Base-by-base conservation (phyloP, 2,329 filamentous ascomycete genomes). In the Albophoma yamanashiensis region DNA sequence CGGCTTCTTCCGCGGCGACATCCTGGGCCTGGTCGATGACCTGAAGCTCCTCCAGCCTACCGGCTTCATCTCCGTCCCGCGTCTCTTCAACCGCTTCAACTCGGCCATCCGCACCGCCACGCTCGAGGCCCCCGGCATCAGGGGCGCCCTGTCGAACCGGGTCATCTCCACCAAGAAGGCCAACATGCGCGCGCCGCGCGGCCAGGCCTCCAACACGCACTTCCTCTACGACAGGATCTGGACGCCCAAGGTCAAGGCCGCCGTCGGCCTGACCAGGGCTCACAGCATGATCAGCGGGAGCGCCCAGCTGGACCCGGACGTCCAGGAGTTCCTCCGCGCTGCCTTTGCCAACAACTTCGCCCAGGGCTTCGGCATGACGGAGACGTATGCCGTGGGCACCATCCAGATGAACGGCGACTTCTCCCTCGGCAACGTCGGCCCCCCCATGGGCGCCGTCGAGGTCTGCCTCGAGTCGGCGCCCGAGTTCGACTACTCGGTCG, bases 1-100 rank as follows among this genome's bases (percentile, higher is more conserved):
- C 67, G 94, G 93, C 15, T 99, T 93, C 74, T 99, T 97, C 82
- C 91, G 94, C 67, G 94, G 94, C 59, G 91, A 97, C 70, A 88
- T 97, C 63, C 71, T 89, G 15, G 89, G 89, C 64, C 79, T 99
- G 22, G 86, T 95, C 0, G 94, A 99, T 61, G 94, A 99, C 70
- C 75, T 99, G 76, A 96, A 97, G 78, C 73, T 91, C 45, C 80
- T 99, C 60, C 85, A 86, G 61, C 94, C 94, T 0, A 94, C 89
- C 15, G 82, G 82, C 14, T 91, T 99, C 73, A 86, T 89, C 67
- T 96, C 91, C 20, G 94, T 99, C 1, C 94, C 94, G 0, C 86
- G 94, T 63, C 82, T 99, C 14, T 97, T 86, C 80, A 97, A 96
- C 74, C 86, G 91, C 58, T 96, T 97, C 73, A 91, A 89, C 65